Conservation (phyloP, 148 eudicot genomes). For the Rheum nobile region DNA sequence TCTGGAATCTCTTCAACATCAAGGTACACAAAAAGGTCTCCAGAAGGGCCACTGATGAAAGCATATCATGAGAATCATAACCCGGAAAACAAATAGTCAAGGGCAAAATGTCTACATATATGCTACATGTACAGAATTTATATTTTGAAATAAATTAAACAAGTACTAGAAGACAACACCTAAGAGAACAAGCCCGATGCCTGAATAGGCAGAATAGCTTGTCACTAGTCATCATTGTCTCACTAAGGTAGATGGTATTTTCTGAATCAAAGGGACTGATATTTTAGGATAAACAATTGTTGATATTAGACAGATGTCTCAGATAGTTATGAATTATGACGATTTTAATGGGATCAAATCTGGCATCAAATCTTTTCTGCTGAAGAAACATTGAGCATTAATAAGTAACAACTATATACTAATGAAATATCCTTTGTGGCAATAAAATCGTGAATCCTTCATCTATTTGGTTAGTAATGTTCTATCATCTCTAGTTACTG, state of each 20-base stretch:
- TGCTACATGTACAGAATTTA: background rate
- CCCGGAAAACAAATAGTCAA: background rate
- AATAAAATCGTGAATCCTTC: background rate
- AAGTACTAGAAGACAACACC: background rate
- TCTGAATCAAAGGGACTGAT: background rate
- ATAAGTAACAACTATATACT: background rate
- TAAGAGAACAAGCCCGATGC: background rate
- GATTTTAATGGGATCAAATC: background rate
- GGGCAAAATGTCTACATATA: background rate
- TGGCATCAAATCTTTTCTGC: background rate
- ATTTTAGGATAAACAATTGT: background rate
- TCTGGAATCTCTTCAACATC: constrained; percentile 81
- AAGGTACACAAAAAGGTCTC: constrained; percentile 95
- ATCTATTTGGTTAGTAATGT: background rate
- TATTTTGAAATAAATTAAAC: background rate
- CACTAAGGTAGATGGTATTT: background rate
- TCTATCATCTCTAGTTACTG: background rate
- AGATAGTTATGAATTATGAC: background rate
- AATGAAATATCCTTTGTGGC: background rate
- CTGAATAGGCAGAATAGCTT: background rate
- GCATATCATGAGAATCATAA: background rate
- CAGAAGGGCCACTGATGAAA: constrained; percentile 69
- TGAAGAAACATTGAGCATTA: background rate
- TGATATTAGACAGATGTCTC: background rate
- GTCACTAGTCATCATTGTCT: background rate